Base-by-base conservation (phyloP, 257 asterid species). In the Paulownia fortunei region DNA sequence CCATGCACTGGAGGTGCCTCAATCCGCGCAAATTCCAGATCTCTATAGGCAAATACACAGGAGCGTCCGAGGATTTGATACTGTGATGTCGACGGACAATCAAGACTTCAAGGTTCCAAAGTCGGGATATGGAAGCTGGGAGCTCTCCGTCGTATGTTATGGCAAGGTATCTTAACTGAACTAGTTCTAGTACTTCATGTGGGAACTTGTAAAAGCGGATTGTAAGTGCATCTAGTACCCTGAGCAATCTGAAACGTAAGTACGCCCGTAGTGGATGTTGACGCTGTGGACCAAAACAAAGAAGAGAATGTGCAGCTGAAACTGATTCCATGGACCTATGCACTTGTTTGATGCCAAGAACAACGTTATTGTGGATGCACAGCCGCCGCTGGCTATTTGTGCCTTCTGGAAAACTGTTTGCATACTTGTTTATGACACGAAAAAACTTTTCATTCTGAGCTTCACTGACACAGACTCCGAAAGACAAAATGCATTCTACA, bases 121-220 rank as follows among this genome's bases (percentile, higher is more conserved):
- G 86, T 30, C 23, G 15, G 11, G 56, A 62, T 32, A 78, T 21
- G 13, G 81, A 74, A 6, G 41, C 2, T 0, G 77, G 78, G n/a
- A 75, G 12, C 26, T 59, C 39, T 2, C 56, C 72, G 0, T 72
- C 16, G 1, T 1, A 78, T 0, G 56, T 74, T 6, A 79, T 26
- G 30, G 79, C 81, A 32, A 83, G 69, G 79, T 79, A 79, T 73
- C 51, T 63, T n/a, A 79, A 70, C 19, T 27, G 65, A 42, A 69
- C 59, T 16, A 74, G 59, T 18, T 63, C 37, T 0, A 60, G 42
- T 19, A 82, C 30, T 56, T 12, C 42, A 6, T 18, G 0, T 0
- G 76, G 77, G 66, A 66, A 77, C 8, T 66, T 3, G 52, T 64
- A 42, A 9, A 49, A 61, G 24, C 52, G 49, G 6, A 76, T 27